A percentile compares a stretch with the other conserved stretches of the same genome.
phyloP scores from a whole-genome alignment of 2,329 filamentous ascomycete genomes.

The Colletotrichum sp. region DNA sequence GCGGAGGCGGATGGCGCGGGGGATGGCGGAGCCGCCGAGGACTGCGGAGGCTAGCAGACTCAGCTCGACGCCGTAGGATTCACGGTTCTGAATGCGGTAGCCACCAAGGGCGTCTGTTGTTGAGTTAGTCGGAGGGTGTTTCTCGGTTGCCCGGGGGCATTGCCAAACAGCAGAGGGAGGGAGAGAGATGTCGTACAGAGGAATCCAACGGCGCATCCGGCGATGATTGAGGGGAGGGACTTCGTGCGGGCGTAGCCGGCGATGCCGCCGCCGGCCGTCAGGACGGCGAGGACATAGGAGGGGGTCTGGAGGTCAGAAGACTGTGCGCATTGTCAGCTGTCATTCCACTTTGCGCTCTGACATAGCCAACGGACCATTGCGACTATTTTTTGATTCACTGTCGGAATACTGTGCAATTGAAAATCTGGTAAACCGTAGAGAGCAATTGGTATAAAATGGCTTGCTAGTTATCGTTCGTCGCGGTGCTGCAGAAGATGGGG shows the following conservation, averaged over 20 bases:
- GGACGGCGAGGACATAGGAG: slow-evolving; percentile 77
- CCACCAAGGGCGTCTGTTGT: slow-evolving; percentile 75
- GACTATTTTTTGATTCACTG: background rate
- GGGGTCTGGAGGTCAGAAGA: slow-evolving; percentile 56
- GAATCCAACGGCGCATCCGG: slow-evolving; percentile 81
- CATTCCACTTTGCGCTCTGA: background rate
- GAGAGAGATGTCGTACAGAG: slow-evolving; percentile 53
- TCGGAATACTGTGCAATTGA: background rate
- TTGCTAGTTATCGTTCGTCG: background rate
- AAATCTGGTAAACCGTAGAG: too few species aligned
- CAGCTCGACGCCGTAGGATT: slow-evolving; percentile 85
- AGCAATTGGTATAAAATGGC: background rate
- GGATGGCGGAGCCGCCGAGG: slow-evolving; percentile 83
- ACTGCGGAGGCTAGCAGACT: slow-evolving; percentile 88
- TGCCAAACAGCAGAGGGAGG: background rate
- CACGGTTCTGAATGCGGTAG: slow-evolving; percentile 75
- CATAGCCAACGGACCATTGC: slow-evolving; percentile 1
- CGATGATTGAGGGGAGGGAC: slow-evolving; percentile 85
- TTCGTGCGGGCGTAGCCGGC: slow-evolving; percentile 86
- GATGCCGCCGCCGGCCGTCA: slow-evolving; percentile 87
- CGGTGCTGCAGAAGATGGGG: background rate
- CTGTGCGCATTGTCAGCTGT: slow-evolving; percentile 22
- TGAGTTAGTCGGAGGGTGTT: background rate
- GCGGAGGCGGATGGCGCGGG: slow-evolving; percentile 79
- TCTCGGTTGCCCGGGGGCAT: background rate